These are phyloP conservation scores for Linum tenue DNA, from an alignment of 345 rosid genomes.

Conservation along the genomic window DNA sequence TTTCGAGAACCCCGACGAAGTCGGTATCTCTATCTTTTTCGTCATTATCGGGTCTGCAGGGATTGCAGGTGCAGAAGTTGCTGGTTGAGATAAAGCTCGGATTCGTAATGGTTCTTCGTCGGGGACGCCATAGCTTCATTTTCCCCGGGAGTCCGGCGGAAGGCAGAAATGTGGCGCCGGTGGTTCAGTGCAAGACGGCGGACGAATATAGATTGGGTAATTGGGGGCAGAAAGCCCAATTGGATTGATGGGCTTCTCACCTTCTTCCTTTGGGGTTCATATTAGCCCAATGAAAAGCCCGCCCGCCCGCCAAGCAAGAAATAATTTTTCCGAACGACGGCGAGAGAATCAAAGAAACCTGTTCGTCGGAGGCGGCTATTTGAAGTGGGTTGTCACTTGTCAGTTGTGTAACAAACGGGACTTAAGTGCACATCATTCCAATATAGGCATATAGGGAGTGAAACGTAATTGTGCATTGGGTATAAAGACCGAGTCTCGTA, in stretches of 20 bases:
- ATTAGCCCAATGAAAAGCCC: neutral
- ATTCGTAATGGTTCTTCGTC: neutral
- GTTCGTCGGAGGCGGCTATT: too few species aligned
- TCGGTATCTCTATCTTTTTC: conserved; percentile 28
- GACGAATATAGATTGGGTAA: neutral
- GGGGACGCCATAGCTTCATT: neutral
- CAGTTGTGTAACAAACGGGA: too few species aligned
- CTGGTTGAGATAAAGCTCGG: neutral
- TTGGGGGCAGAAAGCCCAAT: too few species aligned
- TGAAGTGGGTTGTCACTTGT: too few species aligned
- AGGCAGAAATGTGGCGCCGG: neutral
- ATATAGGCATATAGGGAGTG: too few species aligned
- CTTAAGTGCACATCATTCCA: too few species aligned
- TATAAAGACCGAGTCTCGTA: too few species aligned
- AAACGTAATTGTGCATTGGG: too few species aligned
- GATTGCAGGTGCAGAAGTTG: neutral
- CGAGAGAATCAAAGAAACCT: too few species aligned
- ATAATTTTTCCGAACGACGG: too few species aligned
- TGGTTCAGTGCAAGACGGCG: neutral
- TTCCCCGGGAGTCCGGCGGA: neutral
- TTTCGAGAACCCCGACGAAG: conserved; percentile 34
- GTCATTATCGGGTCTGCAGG: conserved; percentile 9
- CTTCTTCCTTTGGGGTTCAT: too few species aligned
- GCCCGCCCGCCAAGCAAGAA: neutral
- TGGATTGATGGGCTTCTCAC: too few species aligned